Conservation (phyloP, 2,329 filamentous ascomycete genomes). For the Tolypocladium paradoxum region DNA sequence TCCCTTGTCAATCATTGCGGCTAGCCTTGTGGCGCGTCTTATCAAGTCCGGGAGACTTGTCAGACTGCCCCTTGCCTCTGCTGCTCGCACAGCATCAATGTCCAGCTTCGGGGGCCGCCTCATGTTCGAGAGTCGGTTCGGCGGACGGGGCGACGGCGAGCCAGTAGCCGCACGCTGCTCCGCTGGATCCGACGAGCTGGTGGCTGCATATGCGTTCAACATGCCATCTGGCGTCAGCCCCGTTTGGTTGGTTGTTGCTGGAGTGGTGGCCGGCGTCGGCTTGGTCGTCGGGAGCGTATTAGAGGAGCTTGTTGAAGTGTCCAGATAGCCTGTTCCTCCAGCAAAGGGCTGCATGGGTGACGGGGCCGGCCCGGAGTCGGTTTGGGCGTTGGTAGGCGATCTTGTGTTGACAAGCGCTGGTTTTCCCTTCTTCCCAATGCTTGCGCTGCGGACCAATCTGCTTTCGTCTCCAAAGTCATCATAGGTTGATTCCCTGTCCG, state of each 20-base stretch:
- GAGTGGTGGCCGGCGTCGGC: constrained; percentile 6
- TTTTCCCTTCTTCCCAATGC: constrained; percentile 49
- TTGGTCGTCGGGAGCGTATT: constrained; percentile 24
- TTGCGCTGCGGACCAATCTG: constrained; percentile 49
- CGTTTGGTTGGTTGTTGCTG: constrained; percentile 7
- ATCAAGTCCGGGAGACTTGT: constrained; percentile 92
- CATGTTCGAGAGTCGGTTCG: constrained; percentile 41
- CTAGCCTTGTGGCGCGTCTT: constrained; percentile 72
- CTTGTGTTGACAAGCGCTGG: constrained; percentile 40
- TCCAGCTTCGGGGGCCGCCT: constrained; percentile 64
- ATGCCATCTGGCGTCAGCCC: constrained; percentile 33
- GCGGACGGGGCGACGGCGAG: constrained; percentile 18
- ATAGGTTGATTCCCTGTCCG: constrained; percentile 29
- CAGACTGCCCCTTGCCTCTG: constrained; percentile 76
- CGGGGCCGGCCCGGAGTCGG: constrained; percentile 19
- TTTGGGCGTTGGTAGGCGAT: constrained; percentile 5
- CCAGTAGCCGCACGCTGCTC: constrained; percentile 17
- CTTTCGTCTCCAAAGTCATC: constrained; percentile 44
- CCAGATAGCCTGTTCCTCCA: constrained; percentile 34
- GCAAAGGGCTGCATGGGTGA: constrained; percentile 29
- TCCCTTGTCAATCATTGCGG: constrained; percentile 79
- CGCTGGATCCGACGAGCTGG: constrained; percentile 32
- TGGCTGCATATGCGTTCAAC: constrained; percentile 38
- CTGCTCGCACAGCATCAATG: constrained; percentile 69
- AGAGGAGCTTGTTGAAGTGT: constrained; percentile 35